These are phyloP conservation scores for Mediolabrus comicus DNA, from an alignment of 108 stramenopile species.

Conservation along the genomic window DNA sequence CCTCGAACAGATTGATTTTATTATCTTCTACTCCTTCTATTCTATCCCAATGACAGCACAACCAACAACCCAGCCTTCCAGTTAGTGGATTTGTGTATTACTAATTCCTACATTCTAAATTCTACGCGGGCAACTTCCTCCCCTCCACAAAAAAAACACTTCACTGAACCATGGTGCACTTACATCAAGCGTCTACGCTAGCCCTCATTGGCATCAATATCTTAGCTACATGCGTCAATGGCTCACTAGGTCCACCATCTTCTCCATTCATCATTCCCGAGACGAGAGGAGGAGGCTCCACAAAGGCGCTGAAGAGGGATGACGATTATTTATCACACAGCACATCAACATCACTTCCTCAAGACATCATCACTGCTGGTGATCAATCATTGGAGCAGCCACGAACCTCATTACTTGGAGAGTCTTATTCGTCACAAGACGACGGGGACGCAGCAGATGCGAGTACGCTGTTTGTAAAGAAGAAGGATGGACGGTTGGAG, in stretches of 20 bases:
- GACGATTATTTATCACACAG: neutral
- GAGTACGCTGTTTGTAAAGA: neutral
- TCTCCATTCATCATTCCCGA: neutral
- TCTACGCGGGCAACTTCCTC: too few relatives aligned
- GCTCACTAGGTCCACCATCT: neutral
- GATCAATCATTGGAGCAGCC: neutral
- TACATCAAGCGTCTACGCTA: neutral
- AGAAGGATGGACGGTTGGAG: neutral
- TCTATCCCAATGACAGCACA: too few relatives aligned
- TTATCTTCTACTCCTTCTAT: too few relatives aligned
- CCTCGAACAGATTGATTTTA: too few relatives aligned
- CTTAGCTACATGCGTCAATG: neutral
- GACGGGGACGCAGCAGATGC: neutral
- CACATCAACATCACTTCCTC: neutral
- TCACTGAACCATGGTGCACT: neutral
- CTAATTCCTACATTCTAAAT: too few relatives aligned
- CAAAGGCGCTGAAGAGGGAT: neutral
- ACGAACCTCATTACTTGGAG: neutral
- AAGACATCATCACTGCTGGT: neutral
- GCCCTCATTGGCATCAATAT: neutral
- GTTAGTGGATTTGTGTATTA: too few relatives aligned
- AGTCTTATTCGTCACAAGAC: neutral
- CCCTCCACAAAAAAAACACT: neutral
- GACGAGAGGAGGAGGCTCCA: neutral
- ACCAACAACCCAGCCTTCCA: too few relatives aligned